Evolutionary conservation across 129 eudicot genomes (phyloP).

Genomic region (Tagetes patula): DNA sequence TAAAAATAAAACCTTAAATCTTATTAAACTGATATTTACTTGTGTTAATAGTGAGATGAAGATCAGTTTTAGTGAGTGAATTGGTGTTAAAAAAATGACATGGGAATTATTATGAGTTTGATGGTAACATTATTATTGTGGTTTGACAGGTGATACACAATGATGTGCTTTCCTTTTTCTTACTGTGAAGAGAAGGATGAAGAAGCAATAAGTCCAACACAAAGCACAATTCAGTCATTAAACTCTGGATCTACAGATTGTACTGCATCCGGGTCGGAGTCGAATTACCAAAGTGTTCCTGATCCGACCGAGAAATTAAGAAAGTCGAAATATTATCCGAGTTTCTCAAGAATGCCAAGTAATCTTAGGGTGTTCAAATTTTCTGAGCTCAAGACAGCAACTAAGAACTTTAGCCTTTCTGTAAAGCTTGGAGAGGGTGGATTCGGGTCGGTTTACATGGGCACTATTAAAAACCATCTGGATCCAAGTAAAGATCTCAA

Average conservation of each 20-base stretch:
- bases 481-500: constrained; percentile 47
- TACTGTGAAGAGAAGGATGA: constrained; percentile 56
- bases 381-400: constrained; percentile 67
- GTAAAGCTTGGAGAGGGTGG: constrained; percentile 97
- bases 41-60: no score
- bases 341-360: constrained; percentile 59
- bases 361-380: constrained; percentile 67
- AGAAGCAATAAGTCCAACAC: constrained; percentile 32
- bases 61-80: neutral
- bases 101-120: neutral
- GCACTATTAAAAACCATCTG: constrained; percentile 50
- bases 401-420: constrained; percentile 67
- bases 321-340: constrained; percentile 43
- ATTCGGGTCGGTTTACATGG: constrained; percentile 79
- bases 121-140: neutral
- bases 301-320: constrained; percentile 56
- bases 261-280: constrained; percentile 58
- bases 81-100: neutral
- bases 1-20: neutral
- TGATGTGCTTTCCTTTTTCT: constrained; percentile 66
- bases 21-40: neutral
- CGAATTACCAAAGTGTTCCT: constrained; percentile 49
- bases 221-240: constrained; percentile 43
- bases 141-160: constrained; percentile 30
- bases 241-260: constrained; percentile 47